Percentiles rank a stretch among this genome's conserved stretches.
These are phyloP conservation scores for Dillenia turbinata DNA, from an alignment of 164 flowering plant genomes.

Conservation along the genomic window DNA sequence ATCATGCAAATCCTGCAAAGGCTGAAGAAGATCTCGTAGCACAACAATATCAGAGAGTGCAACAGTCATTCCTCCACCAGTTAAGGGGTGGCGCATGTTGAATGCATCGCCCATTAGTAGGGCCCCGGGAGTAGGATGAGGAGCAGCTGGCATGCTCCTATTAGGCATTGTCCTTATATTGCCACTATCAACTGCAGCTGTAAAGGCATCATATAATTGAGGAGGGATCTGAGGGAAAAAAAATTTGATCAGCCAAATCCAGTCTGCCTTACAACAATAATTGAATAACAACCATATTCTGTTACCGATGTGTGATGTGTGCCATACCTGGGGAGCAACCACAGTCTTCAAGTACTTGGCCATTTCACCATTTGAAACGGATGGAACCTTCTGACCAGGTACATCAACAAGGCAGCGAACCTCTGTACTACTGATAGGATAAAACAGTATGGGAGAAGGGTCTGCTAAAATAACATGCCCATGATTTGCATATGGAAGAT, in stretches of 20 bases:
- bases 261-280: background rate
- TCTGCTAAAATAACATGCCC: slow-evolving; percentile 86
- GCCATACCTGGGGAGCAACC: slow-evolving; percentile 82
- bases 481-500: slow-evolving; percentile 84
- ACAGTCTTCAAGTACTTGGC: slow-evolving; percentile 68
- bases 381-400: slow-evolving; percentile 91
- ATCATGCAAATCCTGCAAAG: slow-evolving; percentile 62
- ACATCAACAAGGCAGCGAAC: slow-evolving; percentile 93
- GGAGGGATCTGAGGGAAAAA: slow-evolving; percentile 50
- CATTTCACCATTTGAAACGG: slow-evolving; percentile 89
- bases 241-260: too few species aligned
- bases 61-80: slow-evolving; percentile 97
- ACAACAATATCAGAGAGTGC: slow-evolving; percentile 86
- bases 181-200: slow-evolving; percentile 77
- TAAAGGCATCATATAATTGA: slow-evolving; percentile 55
- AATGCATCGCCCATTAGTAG: slow-evolving; percentile 91
- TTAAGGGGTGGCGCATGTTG: slow-evolving; percentile 90
- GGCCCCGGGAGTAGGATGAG: slow-evolving; percentile 89
- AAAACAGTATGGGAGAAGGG: slow-evolving; percentile 88
- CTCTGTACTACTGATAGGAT: slow-evolving; percentile 86
- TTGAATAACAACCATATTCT: slow-evolving; percentile 1
- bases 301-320: background rate
- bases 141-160: slow-evolving; percentile 96
- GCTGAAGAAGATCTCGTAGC: slow-evolving; percentile 74
- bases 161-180: slow-evolving; percentile 88